Percentiles rank a stretch among this genome's conserved stretches.
phyloP scores from a whole-genome alignment of 2,329 filamentous ascomycete genomes.

The Pseudocercospora cruenta region DNA sequence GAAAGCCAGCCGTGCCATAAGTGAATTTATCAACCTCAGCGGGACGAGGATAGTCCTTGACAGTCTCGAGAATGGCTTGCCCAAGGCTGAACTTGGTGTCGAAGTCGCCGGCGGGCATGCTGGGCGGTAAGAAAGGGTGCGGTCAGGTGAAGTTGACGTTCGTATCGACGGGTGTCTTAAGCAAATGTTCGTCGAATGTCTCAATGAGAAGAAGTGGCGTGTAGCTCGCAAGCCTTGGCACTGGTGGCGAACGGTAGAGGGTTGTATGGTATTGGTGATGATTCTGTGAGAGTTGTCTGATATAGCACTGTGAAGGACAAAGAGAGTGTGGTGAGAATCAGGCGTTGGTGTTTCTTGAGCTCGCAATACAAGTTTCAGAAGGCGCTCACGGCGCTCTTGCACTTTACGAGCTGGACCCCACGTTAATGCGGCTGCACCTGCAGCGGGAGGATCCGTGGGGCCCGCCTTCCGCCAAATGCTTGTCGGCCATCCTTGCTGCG shows the following conservation, averaged over 20 bases:
- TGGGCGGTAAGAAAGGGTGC: neutral
- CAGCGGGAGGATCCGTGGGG: neutral
- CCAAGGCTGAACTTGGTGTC: constrained; percentile 18
- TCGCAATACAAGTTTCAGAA: constrained; percentile 4
- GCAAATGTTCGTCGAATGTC: neutral
- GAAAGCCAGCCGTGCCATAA: constrained; percentile 67
- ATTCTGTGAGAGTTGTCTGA: neutral
- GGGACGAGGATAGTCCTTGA: constrained; percentile 40
- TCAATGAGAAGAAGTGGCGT: neutral
- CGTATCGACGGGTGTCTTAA: neutral
- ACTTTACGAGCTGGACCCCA: neutral
- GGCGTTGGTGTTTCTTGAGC: neutral
- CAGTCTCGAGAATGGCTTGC: constrained; percentile 36
- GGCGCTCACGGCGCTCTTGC: neutral
- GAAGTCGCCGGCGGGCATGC: constrained; percentile 23
- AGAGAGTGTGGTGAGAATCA: neutral
- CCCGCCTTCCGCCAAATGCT: neutral
- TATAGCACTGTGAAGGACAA: neutral
- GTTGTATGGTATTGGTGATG: neutral
- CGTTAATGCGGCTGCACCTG: neutral
- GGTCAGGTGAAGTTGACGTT: neutral
- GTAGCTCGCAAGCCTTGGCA: neutral
- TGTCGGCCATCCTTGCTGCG: neutral
- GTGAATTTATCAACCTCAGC: constrained; percentile 47
- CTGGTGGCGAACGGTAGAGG: neutral